Percentiles rank a stretch among this genome's conserved stretches.
phyloP scores from a whole-genome alignment of 305 asterid genomes.

The Nicotiana rustica region DNA sequence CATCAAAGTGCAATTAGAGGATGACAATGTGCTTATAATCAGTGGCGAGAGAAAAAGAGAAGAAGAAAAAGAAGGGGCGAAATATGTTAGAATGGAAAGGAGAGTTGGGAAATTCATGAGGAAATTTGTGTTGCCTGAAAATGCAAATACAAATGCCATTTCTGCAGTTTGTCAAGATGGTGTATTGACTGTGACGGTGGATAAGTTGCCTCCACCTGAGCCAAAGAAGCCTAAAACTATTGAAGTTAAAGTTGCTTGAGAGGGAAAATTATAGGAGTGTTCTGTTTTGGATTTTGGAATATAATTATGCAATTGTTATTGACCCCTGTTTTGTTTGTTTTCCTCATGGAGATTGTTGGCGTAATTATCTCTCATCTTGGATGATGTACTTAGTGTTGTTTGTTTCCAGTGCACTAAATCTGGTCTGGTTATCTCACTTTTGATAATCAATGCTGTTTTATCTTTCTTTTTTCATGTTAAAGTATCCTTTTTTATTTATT shows the following conservation, averaged over 20 bases:
- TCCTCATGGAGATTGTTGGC: too few relatives aligned
- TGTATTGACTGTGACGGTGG: constrained; percentile 39
- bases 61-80: constrained; percentile 43
- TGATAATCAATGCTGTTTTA: too few relatives aligned
- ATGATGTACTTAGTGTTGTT: too few relatives aligned
- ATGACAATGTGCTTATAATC: constrained; percentile 42
- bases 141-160: constrained; percentile 39
- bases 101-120: constrained; percentile 36
- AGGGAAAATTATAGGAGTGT: not conserved
- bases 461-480: too few relatives aligned
- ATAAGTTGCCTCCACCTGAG: constrained; percentile 43
- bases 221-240: constrained; percentile 40
- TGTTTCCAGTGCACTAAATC: too few relatives aligned
- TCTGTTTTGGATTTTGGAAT: not conserved
- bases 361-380: too few relatives aligned
- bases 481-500: too few relatives aligned
- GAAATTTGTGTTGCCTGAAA: constrained; percentile 40
- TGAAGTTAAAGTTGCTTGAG: constrained; percentile 32
- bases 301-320: too few relatives aligned
- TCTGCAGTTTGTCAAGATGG: constrained; percentile 41
- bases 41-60: constrained; percentile 45
- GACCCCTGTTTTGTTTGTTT: too few relatives aligned
- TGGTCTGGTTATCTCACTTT: too few relatives aligned
- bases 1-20: constrained; percentile 47
- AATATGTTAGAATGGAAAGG: constrained; percentile 41